Percentiles rank a stretch among this genome's conserved stretches.
Conservation (phyloP, 305 asterid species). For the Petunia hybrid region DNA sequence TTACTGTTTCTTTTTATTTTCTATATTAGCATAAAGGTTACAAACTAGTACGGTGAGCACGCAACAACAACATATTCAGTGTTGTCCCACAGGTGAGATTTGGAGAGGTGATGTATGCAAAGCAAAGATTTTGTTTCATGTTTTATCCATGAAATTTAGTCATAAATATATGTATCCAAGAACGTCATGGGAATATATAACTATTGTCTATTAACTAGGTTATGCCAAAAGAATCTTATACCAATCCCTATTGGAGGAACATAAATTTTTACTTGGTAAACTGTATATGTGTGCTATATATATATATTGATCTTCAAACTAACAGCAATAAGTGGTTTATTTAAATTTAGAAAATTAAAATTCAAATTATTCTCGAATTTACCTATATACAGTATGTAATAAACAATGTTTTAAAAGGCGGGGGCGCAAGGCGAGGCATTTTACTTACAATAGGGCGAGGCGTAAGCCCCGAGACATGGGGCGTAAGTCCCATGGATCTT, state of each 20-base stretch:
- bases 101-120: too few species aligned
- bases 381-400: background rate
- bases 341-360: background rate
- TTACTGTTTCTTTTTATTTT: background rate
- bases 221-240: background rate
- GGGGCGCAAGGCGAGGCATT: too few species aligned
- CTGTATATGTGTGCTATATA: background rate
- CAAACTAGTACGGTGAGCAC: too few species aligned
- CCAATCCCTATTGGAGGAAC: background rate
- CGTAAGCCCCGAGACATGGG: too few species aligned
- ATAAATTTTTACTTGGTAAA: background rate
- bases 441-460: too few species aligned
- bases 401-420: too few species aligned
- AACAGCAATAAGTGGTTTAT: background rate
- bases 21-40: background rate
- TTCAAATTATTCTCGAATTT: background rate
- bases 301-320: background rate
- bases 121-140: background rate
- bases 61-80: too few species aligned
- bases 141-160: constrained; percentile 10
- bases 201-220: background rate
- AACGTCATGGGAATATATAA: background rate
- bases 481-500: too few species aligned
- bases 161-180: background rate
- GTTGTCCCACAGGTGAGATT: too few species aligned